A percentile compares a stretch with the other conserved stretches of the same genome.
These are phyloP conservation scores for Trametes gibbosa DNA, from an alignment of 768 basidiomycete species.

Conservation along the genomic window DNA sequence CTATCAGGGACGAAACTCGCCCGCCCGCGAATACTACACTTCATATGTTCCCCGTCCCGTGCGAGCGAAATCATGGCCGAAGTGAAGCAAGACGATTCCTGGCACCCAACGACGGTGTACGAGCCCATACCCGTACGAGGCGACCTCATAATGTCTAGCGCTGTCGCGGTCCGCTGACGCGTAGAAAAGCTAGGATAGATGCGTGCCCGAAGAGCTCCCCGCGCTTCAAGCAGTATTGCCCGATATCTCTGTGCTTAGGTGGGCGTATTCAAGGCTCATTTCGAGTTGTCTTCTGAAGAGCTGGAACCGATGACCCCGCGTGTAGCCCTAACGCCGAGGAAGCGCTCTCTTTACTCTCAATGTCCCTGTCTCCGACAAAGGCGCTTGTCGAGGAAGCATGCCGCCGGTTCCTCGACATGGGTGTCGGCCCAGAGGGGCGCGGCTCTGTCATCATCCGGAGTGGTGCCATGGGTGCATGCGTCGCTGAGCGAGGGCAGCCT, in stretches of 20 bases:
- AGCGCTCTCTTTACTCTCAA: slow-evolving; percentile 63
- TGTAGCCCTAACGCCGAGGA: slow-evolving; percentile 85
- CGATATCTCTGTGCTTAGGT: slow-evolving; percentile 69
- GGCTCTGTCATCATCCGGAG: slow-evolving; percentile 75
- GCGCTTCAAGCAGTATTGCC: slow-evolving; percentile 58
- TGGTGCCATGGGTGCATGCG: slow-evolving; percentile 69
- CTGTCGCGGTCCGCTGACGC: slow-evolving; percentile 6
- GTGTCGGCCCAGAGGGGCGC: slow-evolving; percentile 46
- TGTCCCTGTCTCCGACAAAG: slow-evolving; percentile 47
- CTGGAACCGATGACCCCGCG: background rate
- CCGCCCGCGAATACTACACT: slow-evolving; percentile 61
- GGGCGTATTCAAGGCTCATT: no score
- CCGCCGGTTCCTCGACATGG: slow-evolving; percentile 54
- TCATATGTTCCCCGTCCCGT: slow-evolving; percentile 79
- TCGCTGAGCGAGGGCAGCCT: slow-evolving; percentile 42
- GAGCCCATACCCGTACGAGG: slow-evolving; percentile 77
- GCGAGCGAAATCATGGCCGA: slow-evolving; percentile 67
- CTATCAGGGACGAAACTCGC: slow-evolving; percentile 52
- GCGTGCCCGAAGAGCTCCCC: slow-evolving; percentile 76
- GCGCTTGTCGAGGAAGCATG: slow-evolving; percentile 66
- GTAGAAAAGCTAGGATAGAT: slow-evolving; percentile 56
- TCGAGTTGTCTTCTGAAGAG: background rate
- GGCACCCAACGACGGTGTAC: slow-evolving; percentile 70
- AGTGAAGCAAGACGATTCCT: slow-evolving; percentile 47
- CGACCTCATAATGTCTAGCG: slow-evolving; percentile 23